A percentile compares a stretch with the other conserved stretches of the same genome.
phyloP scores from a whole-genome alignment of 768 basidiomycete genomes.

The Amanita muscaria region DNA sequence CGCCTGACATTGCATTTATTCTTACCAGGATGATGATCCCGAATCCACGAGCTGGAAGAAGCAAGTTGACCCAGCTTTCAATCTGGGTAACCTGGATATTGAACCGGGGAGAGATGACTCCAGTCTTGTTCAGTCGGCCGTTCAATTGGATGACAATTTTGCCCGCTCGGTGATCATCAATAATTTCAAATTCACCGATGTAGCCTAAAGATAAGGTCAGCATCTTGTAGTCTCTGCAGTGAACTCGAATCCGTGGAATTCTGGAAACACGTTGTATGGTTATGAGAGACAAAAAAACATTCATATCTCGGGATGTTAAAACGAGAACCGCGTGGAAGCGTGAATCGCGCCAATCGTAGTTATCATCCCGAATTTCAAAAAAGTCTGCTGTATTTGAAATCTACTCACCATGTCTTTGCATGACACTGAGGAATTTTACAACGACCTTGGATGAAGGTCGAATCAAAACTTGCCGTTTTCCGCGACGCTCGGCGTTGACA shows the following conservation, averaged over 20 bases:
- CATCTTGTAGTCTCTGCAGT: slow-evolving; percentile 44
- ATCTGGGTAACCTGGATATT: slow-evolving; percentile 92
- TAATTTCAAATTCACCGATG: slow-evolving; percentile 97
- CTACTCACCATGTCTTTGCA: slow-evolving; percentile 97
- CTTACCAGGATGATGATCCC: slow-evolving; percentile 90
- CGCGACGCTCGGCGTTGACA: slow-evolving; percentile 98
- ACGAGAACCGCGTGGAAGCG: slow-evolving; percentile 58
- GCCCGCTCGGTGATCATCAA: slow-evolving; percentile 97
- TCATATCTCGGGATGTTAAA: slow-evolving; percentile 78
- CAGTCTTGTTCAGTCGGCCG: slow-evolving; percentile 98
- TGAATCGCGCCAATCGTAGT: slow-evolving; percentile 68
- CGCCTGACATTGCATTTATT: slow-evolving; percentile 11
- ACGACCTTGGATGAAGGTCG: slow-evolving; percentile 97
- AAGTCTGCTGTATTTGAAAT: slow-evolving; percentile 8
- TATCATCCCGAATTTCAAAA: slow-evolving; percentile 56
- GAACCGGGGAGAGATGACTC: slow-evolving; percentile 98
- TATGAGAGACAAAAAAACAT: slow-evolving; percentile 33
- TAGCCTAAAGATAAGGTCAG: slow-evolving; percentile 51
- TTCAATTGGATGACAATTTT: slow-evolving; percentile 99
- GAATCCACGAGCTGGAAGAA: slow-evolving; percentile 93
- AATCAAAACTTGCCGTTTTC: slow-evolving; percentile 98
- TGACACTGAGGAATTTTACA: slow-evolving; percentile 94
- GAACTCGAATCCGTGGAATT: slow-evolving; percentile 38
- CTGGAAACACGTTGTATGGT: slow-evolving; percentile 51
- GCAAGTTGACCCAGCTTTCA: slow-evolving; percentile 93